Evolutionary conservation across 2,329 filamentous ascomycete species (phyloP), one percentile per base, ranked within the genome.

Genomic region (Ophiocordyceps polyrhachis-furcata): DNA sequence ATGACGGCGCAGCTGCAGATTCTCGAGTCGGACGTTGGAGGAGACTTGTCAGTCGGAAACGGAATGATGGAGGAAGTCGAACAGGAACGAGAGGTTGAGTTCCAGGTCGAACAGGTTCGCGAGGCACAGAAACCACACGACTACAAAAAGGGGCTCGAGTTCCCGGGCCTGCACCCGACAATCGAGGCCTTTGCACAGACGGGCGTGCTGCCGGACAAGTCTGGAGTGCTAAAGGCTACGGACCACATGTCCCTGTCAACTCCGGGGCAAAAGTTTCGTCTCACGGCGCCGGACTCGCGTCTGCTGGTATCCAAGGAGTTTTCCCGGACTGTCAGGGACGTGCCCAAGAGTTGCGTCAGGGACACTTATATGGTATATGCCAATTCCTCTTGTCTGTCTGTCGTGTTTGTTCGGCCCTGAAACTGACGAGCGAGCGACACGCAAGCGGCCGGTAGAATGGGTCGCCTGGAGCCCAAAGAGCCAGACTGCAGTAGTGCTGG

Each of bases 21-120:
- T 3, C 20, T 21, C 9, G 32, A 28, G 12, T 19, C n/a, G 9
- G 35, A 37, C 9, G 35, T n/a, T 9, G 2, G 35, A 9, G 2
- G 35, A 9, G 35, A n/a, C 35, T 13, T 19, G 35, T n/a, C n/a
- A 9, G 8, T 19, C 15, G 15, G 6, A 17, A 8, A n/a, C 15
- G 15, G 35, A 4, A 9, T 37, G 3, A 56, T 82, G 0, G 67
- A 79, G 42, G 78, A 83, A 45, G 76, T 71, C 0, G 69, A 72
- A 37, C 67, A 71, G 47, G 73, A 80, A 49, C 60, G 75, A 15
- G 75, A 81, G 48, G 66, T 79, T 0, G 74, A 71, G 3, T 64
- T 70, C 15, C 69, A 80, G 49, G 65, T 79, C 0, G 74, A 81
- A 46, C 59, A 65, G 7, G 66, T 77, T 0, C 69, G 74, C 0